Conservation (phyloP, 768 basidiomycete species). For the Trametes cingulata region DNA sequence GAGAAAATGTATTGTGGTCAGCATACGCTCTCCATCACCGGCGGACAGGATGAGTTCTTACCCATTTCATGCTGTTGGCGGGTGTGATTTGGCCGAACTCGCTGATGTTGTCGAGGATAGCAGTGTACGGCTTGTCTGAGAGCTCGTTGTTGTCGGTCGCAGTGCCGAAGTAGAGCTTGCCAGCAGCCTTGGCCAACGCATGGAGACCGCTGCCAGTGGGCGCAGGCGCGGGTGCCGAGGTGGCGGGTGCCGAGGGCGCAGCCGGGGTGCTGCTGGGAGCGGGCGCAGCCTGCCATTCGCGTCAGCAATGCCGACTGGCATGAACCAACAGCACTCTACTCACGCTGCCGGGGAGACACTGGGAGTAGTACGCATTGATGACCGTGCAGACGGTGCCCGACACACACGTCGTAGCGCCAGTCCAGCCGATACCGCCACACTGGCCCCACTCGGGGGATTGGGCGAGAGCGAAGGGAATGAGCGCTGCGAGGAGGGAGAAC, state of each 20-base stretch:
- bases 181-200: conserved; percentile 41
- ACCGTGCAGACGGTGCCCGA: conserved; percentile 41
- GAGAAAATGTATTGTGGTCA: neutral
- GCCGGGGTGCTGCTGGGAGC: neutral
- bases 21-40: neutral
- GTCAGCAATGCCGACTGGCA: neutral
- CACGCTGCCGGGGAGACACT: conserved; percentile 40
- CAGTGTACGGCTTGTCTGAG: conserved; percentile 42
- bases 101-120: conserved; percentile 39
- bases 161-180: conserved; percentile 51
- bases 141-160: conserved; percentile 52
- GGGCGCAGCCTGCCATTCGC: neutral
- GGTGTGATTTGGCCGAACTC: conserved; percentile 51
- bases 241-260: conserved; percentile 3
- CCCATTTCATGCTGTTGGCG: conserved; percentile 61
- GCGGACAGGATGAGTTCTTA: conserved; percentile 18
- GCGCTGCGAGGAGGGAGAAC: conserved; percentile 31
- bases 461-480: conserved; percentile 28
- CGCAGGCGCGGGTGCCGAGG: conserved; percentile 10
- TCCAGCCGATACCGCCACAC: conserved; percentile 41
- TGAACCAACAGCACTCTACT: conserved; percentile 16
- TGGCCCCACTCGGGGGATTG: conserved; percentile 33
- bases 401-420: conserved; percentile 39
- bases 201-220: conserved; percentile 28
- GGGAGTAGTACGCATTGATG: conserved; percentile 45